Conservation (phyloP, 2,329 filamentous ascomycete genomes). For the Teratosphaeriaceae sp. region DNA sequence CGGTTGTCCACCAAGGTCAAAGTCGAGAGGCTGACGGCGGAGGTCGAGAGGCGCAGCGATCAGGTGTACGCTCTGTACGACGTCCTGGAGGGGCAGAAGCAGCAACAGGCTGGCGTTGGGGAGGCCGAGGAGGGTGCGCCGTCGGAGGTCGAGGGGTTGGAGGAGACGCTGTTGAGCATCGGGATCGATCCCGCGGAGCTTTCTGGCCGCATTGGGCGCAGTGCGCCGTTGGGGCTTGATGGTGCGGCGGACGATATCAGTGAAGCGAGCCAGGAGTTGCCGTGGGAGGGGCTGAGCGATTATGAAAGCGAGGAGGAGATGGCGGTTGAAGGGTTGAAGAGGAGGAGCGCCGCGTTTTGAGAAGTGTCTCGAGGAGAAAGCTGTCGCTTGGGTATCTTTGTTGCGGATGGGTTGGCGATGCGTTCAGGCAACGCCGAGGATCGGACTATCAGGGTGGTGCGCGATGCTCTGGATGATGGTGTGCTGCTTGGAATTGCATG, state of each 20-base stretch:
- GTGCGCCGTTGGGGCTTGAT: constrained; percentile 12
- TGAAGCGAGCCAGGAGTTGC: constrained; percentile 26
- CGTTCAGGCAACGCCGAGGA: no score
- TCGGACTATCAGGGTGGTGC: no score
- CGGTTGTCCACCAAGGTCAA: constrained; percentile 55
- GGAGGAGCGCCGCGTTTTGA: constrained; percentile 5
- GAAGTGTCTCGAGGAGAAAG: no score
- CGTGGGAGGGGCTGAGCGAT: constrained; percentile 28
- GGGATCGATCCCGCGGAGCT: constrained; percentile 33
- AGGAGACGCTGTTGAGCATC: constrained; percentile 37
- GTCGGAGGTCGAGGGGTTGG: constrained; percentile 35
- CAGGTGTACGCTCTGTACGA: constrained; percentile 81
- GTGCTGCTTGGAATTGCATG: no score
- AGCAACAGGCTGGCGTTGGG: constrained; percentile 52
- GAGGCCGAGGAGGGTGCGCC: no score
- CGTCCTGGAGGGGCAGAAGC: constrained; percentile 73
- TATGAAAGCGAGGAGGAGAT: constrained; percentile 15
- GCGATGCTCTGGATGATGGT: no score
- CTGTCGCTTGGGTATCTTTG: no score
- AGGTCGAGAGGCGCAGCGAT: constrained; percentile 66
- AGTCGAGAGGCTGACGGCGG: constrained; percentile 55
- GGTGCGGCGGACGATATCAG: constrained; percentile 18
- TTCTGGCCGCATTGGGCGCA: constrained; percentile 17
- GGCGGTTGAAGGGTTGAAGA: neutral
- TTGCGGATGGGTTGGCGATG: no score